These are phyloP conservation scores for Sodiomyces alkalinus DNA, from an alignment of 2,329 filamentous ascomycete genomes.

Conservation along the genomic window DNA sequence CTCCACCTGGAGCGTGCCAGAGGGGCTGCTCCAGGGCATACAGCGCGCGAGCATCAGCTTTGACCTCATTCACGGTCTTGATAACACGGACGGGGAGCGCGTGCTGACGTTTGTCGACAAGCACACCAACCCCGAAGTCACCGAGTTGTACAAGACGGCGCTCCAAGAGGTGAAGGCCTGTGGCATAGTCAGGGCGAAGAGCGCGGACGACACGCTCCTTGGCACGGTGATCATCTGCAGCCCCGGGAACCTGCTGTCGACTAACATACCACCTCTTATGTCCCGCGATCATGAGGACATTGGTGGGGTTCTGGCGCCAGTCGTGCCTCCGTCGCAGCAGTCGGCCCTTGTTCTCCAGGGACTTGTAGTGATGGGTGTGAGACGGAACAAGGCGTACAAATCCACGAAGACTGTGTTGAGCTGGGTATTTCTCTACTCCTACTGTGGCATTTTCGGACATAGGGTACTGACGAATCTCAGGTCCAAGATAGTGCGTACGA, in stretches of 20 bases:
- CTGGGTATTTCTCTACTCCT: no score
- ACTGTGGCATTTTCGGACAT: no score
- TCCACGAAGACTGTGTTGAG: slow-evolving; percentile 60
- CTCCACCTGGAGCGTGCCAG: slow-evolving; percentile 57
- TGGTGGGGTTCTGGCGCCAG: slow-evolving; percentile 67
- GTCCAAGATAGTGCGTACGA: slow-evolving; percentile 58
- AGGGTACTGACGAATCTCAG: no score
- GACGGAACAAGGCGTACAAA: slow-evolving; percentile 68
- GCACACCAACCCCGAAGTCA: slow-evolving; percentile 60
- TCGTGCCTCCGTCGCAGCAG: slow-evolving; percentile 56
- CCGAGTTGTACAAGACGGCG: slow-evolving; percentile 66
- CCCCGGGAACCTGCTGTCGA: slow-evolving; percentile 49
- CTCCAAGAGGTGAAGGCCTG: slow-evolving; percentile 57
- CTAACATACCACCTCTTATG: slow-evolving; percentile 53
- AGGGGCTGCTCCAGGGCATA: slow-evolving; percentile 60
- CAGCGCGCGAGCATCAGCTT: slow-evolving; percentile 62
- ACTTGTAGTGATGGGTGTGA: slow-evolving; percentile 63
- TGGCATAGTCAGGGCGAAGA: slow-evolving; percentile 71
- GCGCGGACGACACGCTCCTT: slow-evolving; percentile 49
- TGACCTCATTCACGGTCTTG: slow-evolving; percentile 67
- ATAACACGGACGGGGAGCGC: slow-evolving; percentile 55
- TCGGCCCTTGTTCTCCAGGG: slow-evolving; percentile 60
- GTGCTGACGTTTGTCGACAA: slow-evolving; percentile 62
- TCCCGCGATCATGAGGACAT: slow-evolving; percentile 39
- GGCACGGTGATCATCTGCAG: slow-evolving; percentile 72